Percentiles rank a stretch among this genome's conserved stretches.
Conservation (phyloP, 305 asterid genomes). For the Plantago lanceolata region DNA sequence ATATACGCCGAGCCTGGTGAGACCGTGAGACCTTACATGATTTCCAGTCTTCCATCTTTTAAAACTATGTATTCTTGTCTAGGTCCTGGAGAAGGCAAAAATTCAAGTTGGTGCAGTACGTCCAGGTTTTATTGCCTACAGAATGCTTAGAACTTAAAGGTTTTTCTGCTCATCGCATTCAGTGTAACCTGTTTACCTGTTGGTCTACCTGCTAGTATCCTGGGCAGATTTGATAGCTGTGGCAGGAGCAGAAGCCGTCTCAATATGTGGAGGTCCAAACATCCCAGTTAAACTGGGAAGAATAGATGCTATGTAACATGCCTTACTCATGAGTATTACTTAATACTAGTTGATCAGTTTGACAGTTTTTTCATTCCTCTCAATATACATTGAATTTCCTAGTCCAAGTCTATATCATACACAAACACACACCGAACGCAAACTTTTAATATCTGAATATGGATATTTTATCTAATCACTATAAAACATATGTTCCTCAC, state of each 20-base stretch:
- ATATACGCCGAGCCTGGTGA: slow-evolving; percentile 21
- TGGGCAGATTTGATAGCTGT: slow-evolving; percentile 91
- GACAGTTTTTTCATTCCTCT: too few relatives aligned
- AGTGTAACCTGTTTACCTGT: slow-evolving; percentile 25
- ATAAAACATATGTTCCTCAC: neutral
- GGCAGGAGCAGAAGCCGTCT: slow-evolving; percentile 90
- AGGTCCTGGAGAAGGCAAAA: slow-evolving; percentile 78
- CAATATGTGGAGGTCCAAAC: slow-evolving; percentile 80
- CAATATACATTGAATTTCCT: too few relatives aligned
- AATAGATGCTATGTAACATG: slow-evolving; percentile 58
- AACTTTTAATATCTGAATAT: too few relatives aligned
- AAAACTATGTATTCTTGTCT: slow-evolving; percentile 42
- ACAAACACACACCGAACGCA: too few relatives aligned
- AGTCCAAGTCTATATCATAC: too few relatives aligned
- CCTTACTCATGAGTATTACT: slow-evolving; percentile 16
- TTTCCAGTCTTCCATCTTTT: slow-evolving; percentile 40
- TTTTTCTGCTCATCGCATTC: slow-evolving; percentile 7
- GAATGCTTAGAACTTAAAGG: slow-evolving; percentile 7
- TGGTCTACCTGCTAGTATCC: slow-evolving; percentile 50
- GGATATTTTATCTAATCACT: too few relatives aligned
- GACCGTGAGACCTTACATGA: slow-evolving; percentile 27
- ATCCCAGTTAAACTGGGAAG: slow-evolving; percentile 72
- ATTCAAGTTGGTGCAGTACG: slow-evolving; percentile 44
- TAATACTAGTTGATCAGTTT: too few relatives aligned
- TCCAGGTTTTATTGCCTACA: slow-evolving; percentile 44